phyloP scores from a whole-genome alignment of 2,329 filamentous ascomycete species.

The Arthroderma sp. region DNA sequence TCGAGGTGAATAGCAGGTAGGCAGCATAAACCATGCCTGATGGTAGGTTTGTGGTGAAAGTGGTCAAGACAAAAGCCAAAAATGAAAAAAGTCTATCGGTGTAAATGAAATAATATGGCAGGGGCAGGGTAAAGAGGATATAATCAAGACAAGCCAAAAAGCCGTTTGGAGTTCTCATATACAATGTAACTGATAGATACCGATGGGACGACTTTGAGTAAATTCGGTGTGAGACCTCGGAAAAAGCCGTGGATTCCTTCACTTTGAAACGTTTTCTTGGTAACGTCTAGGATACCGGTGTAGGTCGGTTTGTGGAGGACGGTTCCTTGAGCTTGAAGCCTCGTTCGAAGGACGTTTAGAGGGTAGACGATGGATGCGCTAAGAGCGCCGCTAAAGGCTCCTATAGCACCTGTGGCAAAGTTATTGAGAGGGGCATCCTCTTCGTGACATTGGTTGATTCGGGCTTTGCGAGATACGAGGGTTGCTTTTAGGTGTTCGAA shows the following conservation, averaged over 20 bases:
- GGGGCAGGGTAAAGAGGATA: too few species aligned
- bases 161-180: conserved; percentile 76
- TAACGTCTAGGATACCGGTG: conserved; percentile 80
- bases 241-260: conserved; percentile 82
- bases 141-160: conserved; percentile 41
- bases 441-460: conserved; percentile 56
- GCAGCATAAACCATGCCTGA: too few species aligned
- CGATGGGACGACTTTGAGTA: conserved; percentile 90
- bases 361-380: conserved; percentile 93
- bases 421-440: conserved; percentile 72
- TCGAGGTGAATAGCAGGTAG: too few species aligned
- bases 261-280: conserved; percentile 63
- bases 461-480: conserved; percentile 58
- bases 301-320: conserved; percentile 84
- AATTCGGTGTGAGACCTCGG: conserved; percentile 86
- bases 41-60: too few species aligned
- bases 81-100: too few species aligned
- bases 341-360: conserved; percentile 80
- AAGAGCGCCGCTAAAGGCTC: conserved; percentile 79
- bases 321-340: conserved; percentile 88
- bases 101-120: too few species aligned
- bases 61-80: too few species aligned
- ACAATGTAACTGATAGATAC: conserved; percentile 92
- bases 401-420: conserved; percentile 74
- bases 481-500: conserved; percentile 82